Evolutionary conservation across 208 protist genomes (phyloP).

Genomic region (Trypanosoma mega): DNA sequence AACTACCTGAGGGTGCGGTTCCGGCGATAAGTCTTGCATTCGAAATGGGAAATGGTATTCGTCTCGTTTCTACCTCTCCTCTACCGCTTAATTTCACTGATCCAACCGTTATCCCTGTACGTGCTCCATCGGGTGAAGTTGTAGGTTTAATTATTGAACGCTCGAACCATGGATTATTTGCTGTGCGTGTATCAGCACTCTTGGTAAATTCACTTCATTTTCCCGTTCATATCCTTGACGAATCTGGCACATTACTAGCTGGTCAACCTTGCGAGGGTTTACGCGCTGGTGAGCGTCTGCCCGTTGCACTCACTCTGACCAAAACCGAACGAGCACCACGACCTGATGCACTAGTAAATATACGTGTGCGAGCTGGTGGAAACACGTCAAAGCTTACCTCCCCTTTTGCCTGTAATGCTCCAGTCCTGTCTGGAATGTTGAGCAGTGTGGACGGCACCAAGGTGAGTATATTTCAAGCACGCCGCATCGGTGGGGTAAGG

Average conservation of each 20-base stretch:
- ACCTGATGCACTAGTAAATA: neutral
- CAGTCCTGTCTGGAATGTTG: conserved; percentile 27
- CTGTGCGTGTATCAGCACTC: conserved; percentile 14
- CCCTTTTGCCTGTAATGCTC: conserved; percentile 27
- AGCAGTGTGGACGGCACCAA: conserved; percentile 23
- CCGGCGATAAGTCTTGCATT: conserved; percentile 9
- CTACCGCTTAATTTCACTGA: conserved; percentile 11
- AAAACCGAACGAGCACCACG: no score
- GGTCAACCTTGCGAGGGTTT: no score
- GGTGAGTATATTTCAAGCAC: conserved; percentile 26
- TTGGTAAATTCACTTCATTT: conserved; percentile 14
- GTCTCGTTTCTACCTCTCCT: conserved; percentile 3
- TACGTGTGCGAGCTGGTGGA: conserved; percentile 9
- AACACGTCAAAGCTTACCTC: conserved; percentile 21
- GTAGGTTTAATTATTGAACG: conserved; percentile 17
- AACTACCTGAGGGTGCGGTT: neutral
- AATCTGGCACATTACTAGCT: conserved; percentile 3
- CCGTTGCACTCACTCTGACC: no score
- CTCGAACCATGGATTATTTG: conserved; percentile 6
- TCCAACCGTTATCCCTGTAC: conserved; percentile 4
- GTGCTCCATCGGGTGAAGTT: conserved; percentile 1
- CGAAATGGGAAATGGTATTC: conserved; percentile 16
- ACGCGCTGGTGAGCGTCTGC: conserved; percentile 1
- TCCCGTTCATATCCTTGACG: conserved; percentile 21
- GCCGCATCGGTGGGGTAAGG: conserved; percentile 10